Evolutionary conservation across 176 grass and related monocot species (phyloP), one percentile per base, ranked within the genome.

Genomic region (Saccharum officinarum): DNA sequence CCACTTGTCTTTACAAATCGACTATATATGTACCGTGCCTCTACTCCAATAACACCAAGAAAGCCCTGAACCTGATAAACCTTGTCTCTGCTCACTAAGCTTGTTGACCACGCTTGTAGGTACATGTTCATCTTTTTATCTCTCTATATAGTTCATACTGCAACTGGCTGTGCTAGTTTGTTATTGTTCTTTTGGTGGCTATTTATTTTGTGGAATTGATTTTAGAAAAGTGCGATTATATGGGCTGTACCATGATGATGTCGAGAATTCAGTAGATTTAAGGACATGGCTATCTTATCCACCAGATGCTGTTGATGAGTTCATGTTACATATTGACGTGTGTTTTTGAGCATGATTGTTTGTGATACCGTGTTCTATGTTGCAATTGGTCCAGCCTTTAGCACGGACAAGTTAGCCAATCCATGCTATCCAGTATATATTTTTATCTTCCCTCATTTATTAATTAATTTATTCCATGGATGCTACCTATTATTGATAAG

Each of bases 1-100:
- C 50, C 38, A 69, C 66, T 90, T 17, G 12, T 67, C 45, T 64
- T 20, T 67, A 41, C 23, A 40, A 22, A 57, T 69, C 4, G 10
- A 28, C 36, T 84, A 66, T 84, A 84, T 79, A 59, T 10, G 20
- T 82, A 78, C 73, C 4, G 50, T 72, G 23, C 37, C 49, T 50
- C 30, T 90, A 18, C 54, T 59, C 36, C 68, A 4, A 25, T 28
- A 54, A 33, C 2, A 39, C 63, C 40, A 77, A 75, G 15, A 83
- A 83, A 62, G 17, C 16, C 36, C 26, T 50, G 30, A 55, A 83
- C 36, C 57, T 22, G 28, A 37, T 8, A 55, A 36, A 76, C 40
- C 45, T 68, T 67, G 8, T 66, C 30, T 62, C 26, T 76, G 16
- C 66, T 65, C 69, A 30, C 31, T 75, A 14, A 69, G 17, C 30